A percentile compares a stretch with the other conserved stretches of the same genome.
Conservation (phyloP, 2,329 filamentous ascomycete genomes). For the Fusarium sp. region DNA sequence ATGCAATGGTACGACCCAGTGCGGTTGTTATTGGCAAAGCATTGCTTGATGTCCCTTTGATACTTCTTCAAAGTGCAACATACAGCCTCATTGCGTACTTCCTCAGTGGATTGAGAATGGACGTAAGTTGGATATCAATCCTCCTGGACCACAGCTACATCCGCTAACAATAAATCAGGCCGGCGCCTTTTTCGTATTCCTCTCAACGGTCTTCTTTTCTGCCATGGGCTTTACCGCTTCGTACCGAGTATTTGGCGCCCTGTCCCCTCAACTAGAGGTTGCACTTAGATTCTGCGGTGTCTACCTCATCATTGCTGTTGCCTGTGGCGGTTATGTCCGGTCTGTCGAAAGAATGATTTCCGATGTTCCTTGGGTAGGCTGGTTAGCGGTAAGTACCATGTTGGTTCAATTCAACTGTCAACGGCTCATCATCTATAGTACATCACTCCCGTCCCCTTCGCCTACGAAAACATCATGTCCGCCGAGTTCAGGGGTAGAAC, state of each 20-base stretch:
- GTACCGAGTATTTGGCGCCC: slow-evolving; percentile 66
- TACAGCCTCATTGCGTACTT: slow-evolving; percentile 83
- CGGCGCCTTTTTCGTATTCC: slow-evolving; percentile 67
- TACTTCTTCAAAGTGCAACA: slow-evolving; percentile 72
- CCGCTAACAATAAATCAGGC: no score
- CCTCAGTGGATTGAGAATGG: slow-evolving; percentile 77
- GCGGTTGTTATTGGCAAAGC: slow-evolving; percentile 69
- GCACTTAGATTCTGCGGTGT: slow-evolving; percentile 71
- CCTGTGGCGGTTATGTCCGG: slow-evolving; percentile 73
- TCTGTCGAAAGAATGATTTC: slow-evolving; percentile 58
- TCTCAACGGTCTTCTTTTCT: slow-evolving; percentile 73
- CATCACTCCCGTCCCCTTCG: no score
- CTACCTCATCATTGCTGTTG: slow-evolving; percentile 71
- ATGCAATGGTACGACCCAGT: slow-evolving; percentile 67
- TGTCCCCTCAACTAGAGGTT: slow-evolving; percentile 72
- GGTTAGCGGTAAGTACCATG: no score
- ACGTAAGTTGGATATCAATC: slow-evolving; percentile 54
- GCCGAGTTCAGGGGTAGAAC: no score
- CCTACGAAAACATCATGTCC: no score
- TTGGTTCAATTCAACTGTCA: no score
- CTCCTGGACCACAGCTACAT: no score
- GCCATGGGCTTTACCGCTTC: slow-evolving; percentile 69
- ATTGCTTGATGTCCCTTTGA: slow-evolving; percentile 70
- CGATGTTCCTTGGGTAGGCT: slow-evolving; percentile 54
- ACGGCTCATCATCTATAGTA: no score